phyloP scores from a whole-genome alignment of 768 basidiomycete genomes.

The Mycena indigotica region DNA sequence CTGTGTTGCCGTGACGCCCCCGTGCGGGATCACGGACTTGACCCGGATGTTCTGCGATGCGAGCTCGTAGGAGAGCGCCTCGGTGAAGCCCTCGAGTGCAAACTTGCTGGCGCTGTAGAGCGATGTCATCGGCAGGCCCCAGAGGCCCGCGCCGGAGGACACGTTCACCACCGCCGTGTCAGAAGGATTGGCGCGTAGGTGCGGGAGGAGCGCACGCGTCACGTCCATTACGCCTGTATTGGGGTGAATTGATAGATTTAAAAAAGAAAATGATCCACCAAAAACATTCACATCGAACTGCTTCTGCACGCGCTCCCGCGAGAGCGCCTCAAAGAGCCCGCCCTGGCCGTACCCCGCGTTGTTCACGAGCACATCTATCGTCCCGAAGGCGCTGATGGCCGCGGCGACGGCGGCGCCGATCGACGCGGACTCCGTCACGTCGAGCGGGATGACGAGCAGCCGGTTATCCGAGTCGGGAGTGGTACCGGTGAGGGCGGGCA shows the following conservation, averaged over 20 bases:
- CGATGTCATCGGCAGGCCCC: conserved; percentile 19
- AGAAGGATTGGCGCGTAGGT: conserved; percentile 21
- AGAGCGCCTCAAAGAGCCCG: conserved; percentile 25
- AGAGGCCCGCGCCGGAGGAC: conserved; percentile 25
- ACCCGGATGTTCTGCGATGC: conserved; percentile 27
- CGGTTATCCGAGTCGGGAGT: conserved; percentile 6
- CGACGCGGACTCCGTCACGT: conserved; percentile 17
- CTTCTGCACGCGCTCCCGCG: conserved; percentile 22
- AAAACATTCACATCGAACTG: conserved; percentile 28
- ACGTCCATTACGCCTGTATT: conserved; percentile 25
- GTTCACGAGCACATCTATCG: conserved; percentile 23
- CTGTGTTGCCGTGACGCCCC: conserved; percentile 21
- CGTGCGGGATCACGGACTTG: conserved; percentile 25
- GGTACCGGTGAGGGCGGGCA: conserved; percentile 14
- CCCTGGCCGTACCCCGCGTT: conserved; percentile 27
- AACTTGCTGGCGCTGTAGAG: conserved; percentile 28
- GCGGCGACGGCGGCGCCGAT: conserved; percentile 21
- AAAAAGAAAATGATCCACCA: conserved; percentile 10
- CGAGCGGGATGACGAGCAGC: conserved; percentile 20
- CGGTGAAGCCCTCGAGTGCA: conserved; percentile 29
- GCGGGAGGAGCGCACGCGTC: conserved; percentile 24
- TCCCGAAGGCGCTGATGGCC: conserved; percentile 16
- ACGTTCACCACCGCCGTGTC: conserved; percentile 26
- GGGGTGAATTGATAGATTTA: background rate
- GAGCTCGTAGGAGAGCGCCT: conserved; percentile 25